Conservation (phyloP, 331 rosid species). For the Arachis monticola region DNA sequence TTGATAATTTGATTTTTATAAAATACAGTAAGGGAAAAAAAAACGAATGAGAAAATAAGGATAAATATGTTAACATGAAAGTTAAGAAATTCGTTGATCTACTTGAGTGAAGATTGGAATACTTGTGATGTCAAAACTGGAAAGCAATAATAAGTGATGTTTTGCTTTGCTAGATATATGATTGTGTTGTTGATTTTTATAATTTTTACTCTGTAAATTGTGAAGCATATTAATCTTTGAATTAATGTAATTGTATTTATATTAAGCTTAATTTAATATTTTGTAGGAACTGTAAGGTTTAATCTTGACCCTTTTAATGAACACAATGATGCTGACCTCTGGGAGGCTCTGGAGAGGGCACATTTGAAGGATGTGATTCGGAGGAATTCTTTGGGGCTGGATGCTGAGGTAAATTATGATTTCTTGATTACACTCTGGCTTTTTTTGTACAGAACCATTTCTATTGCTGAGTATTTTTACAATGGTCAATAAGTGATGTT, state of each 20-base stretch:
- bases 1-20: too few relatives aligned
- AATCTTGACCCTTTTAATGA: conserved; percentile 90
- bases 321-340: conserved; percentile 91
- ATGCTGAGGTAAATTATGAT: conserved; percentile 70
- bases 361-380: conserved; percentile 83
- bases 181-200: too few relatives aligned
- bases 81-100: too few relatives aligned
- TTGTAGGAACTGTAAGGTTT: conserved; percentile 80
- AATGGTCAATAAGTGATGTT: not conserved
- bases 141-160: too few relatives aligned
- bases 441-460: not conserved
- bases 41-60: too few relatives aligned
- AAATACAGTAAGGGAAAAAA: too few relatives aligned
- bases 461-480: conserved; percentile 2
- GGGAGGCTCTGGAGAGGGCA: conserved; percentile 96
- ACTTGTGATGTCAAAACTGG: too few relatives aligned
- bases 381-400: conserved; percentile 81
- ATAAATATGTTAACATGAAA: too few relatives aligned
- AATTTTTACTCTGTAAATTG: not conserved
- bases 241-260: conserved; percentile 11
- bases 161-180: too few relatives aligned
- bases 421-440: not conserved
- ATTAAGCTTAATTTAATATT: conserved; percentile 10
- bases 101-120: too few relatives aligned
- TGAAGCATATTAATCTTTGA: conserved; percentile 1